Evolutionary conservation across 2,329 filamentous ascomycete genomes (phyloP), one percentile per base, ranked within the genome.

Genomic region (Ceratocystis eucalypticola): DNA sequence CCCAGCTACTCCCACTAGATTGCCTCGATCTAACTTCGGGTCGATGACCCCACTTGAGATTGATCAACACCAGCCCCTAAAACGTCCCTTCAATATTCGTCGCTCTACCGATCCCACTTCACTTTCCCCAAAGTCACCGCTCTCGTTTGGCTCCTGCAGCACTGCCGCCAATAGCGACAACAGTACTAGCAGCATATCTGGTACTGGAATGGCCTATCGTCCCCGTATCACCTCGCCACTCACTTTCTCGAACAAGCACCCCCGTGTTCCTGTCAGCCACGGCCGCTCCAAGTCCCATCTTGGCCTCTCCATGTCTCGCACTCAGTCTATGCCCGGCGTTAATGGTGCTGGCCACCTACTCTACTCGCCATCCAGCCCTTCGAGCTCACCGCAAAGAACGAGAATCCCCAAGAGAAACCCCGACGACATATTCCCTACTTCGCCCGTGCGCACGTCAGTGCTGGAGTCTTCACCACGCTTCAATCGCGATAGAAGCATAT

Each of bases 261-360:
- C 53, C 30, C 50, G 61, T 55, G 66, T 57, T 46, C 7, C 61
- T 12, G 46, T 65, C 22, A 45, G 44, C 46, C 66, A 67, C 45
- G 62, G 55, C 22, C 66, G 66, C 57, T 67, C 66, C 62, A 67
- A 67, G 66, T 67, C 66, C 8, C 66, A 67, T 30, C 48, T 67
- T 4, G 62, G 66, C 44, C 79, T 81, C 30, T 77, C 79, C 66
- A 86, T 87, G 80, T 81, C 80, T 15, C 82, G 84, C 69, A 84
- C 84, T 33, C 83, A 85, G 71, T 87, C 84, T 7, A 79, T 87
- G 78, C 84, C 84, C 12, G 83, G 84, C 33, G 79, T 86, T 66
- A 84, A 81, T 70, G 82, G 80, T 46, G 77, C 82, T 8, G 83
- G 84, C 57, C 82, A 84, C 70, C 76, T 86, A 28, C 76, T 85